Conservation (phyloP, 805 yeast species). For the Maudiozyma saulgeensis region DNA sequence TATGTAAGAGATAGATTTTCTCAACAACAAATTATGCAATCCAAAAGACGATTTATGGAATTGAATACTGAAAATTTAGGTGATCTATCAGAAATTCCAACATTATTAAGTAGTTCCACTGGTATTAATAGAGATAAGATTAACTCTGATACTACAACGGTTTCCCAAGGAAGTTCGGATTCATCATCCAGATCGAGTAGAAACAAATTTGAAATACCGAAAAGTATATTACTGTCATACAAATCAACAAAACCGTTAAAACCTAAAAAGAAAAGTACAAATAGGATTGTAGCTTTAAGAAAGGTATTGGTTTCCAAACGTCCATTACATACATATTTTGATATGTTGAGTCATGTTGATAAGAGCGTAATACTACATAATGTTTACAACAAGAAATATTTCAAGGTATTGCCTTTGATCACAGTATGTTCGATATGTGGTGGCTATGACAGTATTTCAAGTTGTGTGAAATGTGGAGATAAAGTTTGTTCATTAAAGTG, state of each 20-base stretch:
- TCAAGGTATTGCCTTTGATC: slow-evolving; percentile 27
- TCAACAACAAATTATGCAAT: slow-evolving; percentile 23
- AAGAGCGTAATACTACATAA: slow-evolving; percentile 24
- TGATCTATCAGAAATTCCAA: slow-evolving; percentile 23
- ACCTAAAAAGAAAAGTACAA: slow-evolving; percentile 25
- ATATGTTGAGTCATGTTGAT: slow-evolving; percentile 24
- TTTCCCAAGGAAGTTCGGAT: slow-evolving; percentile 5
- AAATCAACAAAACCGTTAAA: slow-evolving; percentile 28
- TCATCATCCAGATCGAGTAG: slow-evolving; percentile 12
- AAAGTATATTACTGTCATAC: slow-evolving; percentile 21
- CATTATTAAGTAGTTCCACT: slow-evolving; percentile 23
- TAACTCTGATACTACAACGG: slow-evolving; percentile 14
- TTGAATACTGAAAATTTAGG: slow-evolving; percentile 24
- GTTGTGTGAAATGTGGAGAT: slow-evolving; percentile 27
- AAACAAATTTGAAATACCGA: slow-evolving; percentile 26
- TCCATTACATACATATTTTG: slow-evolving; percentile 25
- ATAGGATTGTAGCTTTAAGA: slow-evolving; percentile 24
- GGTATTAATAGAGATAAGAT: slow-evolving; percentile 26
- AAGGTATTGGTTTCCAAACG: slow-evolving; percentile 25
- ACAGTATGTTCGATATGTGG: slow-evolving; percentile 30
- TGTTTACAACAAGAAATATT: slow-evolving; percentile 26
- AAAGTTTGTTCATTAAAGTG: slow-evolving; percentile 28
- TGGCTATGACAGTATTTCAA: slow-evolving; percentile 24
- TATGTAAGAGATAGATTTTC: slow-evolving; percentile 17
- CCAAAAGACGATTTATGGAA: slow-evolving; percentile 27